Conservation (phyloP, 2,329 filamentous ascomycete genomes). For the Cadophora luteo-olivacea region DNA sequence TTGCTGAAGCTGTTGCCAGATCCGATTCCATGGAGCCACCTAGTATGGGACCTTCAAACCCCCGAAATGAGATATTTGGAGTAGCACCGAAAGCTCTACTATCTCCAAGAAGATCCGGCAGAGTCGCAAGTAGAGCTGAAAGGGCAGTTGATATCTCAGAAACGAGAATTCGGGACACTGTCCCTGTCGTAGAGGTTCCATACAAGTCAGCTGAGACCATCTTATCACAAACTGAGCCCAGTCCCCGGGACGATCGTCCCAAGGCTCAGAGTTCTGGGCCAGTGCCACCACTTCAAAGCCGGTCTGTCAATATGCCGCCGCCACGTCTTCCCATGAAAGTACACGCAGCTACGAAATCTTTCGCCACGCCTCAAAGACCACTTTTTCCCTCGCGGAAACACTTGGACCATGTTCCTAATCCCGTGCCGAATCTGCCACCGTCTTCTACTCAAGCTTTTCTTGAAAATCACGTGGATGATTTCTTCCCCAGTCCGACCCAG, state of each 20-base stretch:
- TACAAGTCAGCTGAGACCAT: background rate
- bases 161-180: background rate
- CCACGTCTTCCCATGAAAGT: constrained; percentile 28
- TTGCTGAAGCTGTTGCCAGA: constrained; percentile 24
- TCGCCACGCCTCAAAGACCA: constrained; percentile 8
- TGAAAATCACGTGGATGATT: constrained; percentile 55
- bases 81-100: background rate
- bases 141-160: background rate
- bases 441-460: constrained; percentile 61
- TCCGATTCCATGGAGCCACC: constrained; percentile 22
- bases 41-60: background rate
- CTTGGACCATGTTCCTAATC: background rate
- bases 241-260: background rate
- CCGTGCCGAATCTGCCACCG: constrained; percentile 36
- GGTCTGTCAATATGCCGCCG: constrained; percentile 36
- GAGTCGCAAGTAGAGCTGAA: background rate
- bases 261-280: constrained; percentile 1
- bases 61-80: background rate
- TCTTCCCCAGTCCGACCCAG: constrained; percentile 63
- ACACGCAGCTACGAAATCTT: constrained; percentile 21
- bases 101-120: background rate
- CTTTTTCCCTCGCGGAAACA: background rate
- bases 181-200: constrained; percentile 8
- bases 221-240: background rate
- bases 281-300: constrained; percentile 19